Evolutionary conservation across 345 rosid species (phyloP).

Genomic region (Melaleuca alternifolia): DNA sequence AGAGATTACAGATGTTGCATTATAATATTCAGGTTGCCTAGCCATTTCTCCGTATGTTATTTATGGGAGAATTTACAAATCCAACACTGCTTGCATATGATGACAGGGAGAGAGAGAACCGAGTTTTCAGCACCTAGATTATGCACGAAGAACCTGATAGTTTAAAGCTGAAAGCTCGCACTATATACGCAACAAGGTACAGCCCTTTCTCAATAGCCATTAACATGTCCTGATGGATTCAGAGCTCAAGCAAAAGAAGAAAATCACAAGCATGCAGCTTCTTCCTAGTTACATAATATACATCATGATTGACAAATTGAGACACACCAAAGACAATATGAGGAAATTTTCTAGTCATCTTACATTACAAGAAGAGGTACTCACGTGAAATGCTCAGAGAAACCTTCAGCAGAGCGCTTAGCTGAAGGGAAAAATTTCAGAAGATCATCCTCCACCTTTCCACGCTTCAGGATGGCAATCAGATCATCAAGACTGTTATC

Average conservation of each 20-base stretch:
- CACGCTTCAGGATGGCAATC: conserved; percentile 85
- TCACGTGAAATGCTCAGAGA: conserved; percentile 97
- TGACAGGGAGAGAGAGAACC: neutral
- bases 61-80: neutral
- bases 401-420: conserved; percentile 77
- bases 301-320: neutral
- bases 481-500: conserved; percentile 96
- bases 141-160: neutral
- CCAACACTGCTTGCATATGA: neutral
- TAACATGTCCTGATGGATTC: neutral
- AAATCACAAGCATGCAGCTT: neutral
- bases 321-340: neutral
- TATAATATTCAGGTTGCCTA: neutral
- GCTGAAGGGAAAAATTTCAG: conserved; percentile 75
- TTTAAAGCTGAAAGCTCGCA: neutral
- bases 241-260: neutral
- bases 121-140: neutral
- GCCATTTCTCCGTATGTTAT: neutral
- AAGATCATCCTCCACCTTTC: conserved; percentile 91
- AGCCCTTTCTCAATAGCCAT: neutral
- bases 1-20: neutral
- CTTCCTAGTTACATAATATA: neutral
- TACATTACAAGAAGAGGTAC: conserved; percentile 9
- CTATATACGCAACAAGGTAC: neutral
- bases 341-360: neutral